Evolutionary conservation across 768 basidiomycete species (phyloP), one percentile per base, ranked within the genome.

Genomic region (Rhodotorula babjevae): DNA sequence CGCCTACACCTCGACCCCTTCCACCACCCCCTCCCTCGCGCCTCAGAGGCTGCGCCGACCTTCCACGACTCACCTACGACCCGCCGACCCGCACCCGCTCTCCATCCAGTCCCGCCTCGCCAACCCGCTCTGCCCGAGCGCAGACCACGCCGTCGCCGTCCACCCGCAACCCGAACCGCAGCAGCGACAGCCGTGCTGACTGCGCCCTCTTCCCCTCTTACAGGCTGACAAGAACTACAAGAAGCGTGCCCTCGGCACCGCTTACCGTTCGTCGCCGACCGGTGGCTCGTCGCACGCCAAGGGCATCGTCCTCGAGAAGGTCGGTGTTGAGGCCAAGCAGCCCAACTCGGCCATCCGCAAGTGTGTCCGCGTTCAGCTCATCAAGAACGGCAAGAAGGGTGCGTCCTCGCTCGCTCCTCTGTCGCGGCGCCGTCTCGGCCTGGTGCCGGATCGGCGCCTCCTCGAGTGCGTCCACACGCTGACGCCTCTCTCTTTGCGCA

Each of bases 271-370:
- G 80, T 98, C 95, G 46, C 96, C 96, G 60, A 98, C 96, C 73
- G 96, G 93, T 84, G 96, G 96, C 77, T 94, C 93, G 69, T 98
- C 96, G 77, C 96, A 99, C 83, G 96, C 96, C 78, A 99, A 99
- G 86, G 96, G 96, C 77, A 99, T 99, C 81, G 96, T 99, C 71
- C 89, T 99, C 72, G 96, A 99, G 85, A 99, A 99, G 86, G 93
- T 99, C 80, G 96, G 96, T 82, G 95, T 99, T 76, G 96, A 99
- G 85, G 95, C 96, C 82, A 99, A 99, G 85, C 96, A 99, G 84
- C 96, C 96, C 84, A 99, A 99, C 87, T 99, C 96, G 82, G 96
- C 96, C 82, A 98, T 99, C 84, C 93, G 96, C 83, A 99, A 99
- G 84, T 99, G 96, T 86, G 96, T 99, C 78, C 93, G 96, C 85